Percentiles rank a stretch among this genome's conserved stretches.
Conservation (phyloP, 257 asterid genomes). For the Solanum bulbocastanum region DNA sequence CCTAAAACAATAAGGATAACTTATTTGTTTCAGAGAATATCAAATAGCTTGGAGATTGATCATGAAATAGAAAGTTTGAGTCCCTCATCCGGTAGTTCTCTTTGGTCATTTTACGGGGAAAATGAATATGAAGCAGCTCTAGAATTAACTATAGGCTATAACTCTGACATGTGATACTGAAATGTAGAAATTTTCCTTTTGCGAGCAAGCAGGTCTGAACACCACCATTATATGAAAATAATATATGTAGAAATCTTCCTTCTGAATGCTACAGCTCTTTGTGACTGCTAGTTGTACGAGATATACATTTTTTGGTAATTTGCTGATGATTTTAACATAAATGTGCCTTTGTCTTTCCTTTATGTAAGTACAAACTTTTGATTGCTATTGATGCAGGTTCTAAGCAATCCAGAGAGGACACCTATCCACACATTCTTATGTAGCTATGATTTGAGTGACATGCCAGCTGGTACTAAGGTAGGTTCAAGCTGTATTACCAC, state of each 20-base stretch:
- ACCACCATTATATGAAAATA: neutral
- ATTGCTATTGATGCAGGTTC: slow-evolving; percentile 35
- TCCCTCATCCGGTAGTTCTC: neutral
- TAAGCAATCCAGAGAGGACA: slow-evolving; percentile 93
- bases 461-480: slow-evolving; percentile 96
- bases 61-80: neutral
- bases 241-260: neutral
- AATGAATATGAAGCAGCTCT: neutral
- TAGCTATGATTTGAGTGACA: slow-evolving; percentile 84
- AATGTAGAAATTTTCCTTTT: neutral
- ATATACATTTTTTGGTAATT: neutral
- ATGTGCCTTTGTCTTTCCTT: neutral
- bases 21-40: neutral
- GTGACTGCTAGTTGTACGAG: neutral
- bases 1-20: neutral
- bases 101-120: neutral
- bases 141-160: neutral
- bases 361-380: neutral
- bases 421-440: slow-evolving; percentile 87
- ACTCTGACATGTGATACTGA: neutral
- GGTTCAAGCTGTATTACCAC: neutral
- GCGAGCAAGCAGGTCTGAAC: neutral
- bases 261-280: neutral
- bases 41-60: neutral
- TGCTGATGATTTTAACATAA: neutral